Evolutionary conservation across 1,284 basidiomycete genomes (phyloP), one percentile per base, ranked within the genome.

Genomic region (Irpex lacteus): DNA sequence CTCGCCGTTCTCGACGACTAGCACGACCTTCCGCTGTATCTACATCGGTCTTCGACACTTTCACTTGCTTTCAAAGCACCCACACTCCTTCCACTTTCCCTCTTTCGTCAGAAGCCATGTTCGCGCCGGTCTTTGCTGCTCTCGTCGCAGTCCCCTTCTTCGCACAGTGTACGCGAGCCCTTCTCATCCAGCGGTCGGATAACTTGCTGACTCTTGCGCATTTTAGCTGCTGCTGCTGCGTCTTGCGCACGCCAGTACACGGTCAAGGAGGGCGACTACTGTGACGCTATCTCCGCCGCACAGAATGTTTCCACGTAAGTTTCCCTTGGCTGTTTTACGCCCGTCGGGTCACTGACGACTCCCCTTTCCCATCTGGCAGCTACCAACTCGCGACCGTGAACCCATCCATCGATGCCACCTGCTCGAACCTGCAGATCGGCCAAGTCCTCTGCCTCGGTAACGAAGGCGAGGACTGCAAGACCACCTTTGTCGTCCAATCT

Each of bases 361-460:
- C 44, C 49, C n/a, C 19, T 36, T 36, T 13, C 50, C 11, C 19
- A 8, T 52, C 8, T 62, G 19, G n/a, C 68, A 90, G 89, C 18
- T 92, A 88, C 77, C 90, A 93, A 75, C 84, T 93, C 58, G 83
- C 86, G 2, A 81, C 80, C 11, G 77, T 85, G 69, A 93, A 92
- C 75, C 62, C 76, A 0, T 71, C 67, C 63, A 83, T 90, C 68
- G 76, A 91, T 69, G 13, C 69, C 0, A 58, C 55, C 2, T 92
- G 91, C 78, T 70, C 74, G 69, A 89, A 91, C 73, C 84, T 92
- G 64, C 55, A 69, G 3, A 75, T 82, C 4, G 85, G 83, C 47
- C 62, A 77, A 32, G 69, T 49, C 2, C 68, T 87, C 73, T 78
- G 77, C 68, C 70, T 78, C 54, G 76, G 75, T 32, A 68, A 63